Base-by-base conservation (phyloP, 2,329 filamentous ascomycete species). In the Botrytis sinoallii region DNA sequence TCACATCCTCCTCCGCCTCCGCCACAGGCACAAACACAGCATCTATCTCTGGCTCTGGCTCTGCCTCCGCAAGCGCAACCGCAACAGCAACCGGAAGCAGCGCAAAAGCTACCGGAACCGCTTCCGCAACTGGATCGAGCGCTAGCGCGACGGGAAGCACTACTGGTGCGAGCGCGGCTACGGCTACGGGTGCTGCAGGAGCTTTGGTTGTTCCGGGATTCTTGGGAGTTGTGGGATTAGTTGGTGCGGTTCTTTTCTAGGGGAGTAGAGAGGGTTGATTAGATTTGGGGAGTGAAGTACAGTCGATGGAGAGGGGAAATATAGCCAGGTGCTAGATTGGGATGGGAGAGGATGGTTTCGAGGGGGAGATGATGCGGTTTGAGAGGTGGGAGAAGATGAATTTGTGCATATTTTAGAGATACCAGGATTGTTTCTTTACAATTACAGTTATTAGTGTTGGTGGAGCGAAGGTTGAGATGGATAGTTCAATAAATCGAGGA, bases 161-260 rank as follows among this genome's bases (percentile, higher is more conserved):
- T 6, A 20, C 40, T 20, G 29, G 25, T 12, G 71, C 71, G 7
- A 69, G 64, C 44, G 52, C 4, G 10, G 18, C n/a, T 20, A 25
- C 61, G n/a, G 40, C 48, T 2, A 35, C 16, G n/a, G 48, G 42
- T 42, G 52, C 32, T 69, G 52, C 55, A 7, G 71, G 35, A 12
- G 25, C 40, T 20, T 52, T 72, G 55, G 25, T 40, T 22, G 25
- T 69, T 69, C 71, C 71, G 9, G 71, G 63, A 48, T 68, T 72
- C 10, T 29, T 72, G 42, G 71, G 32, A 9, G 14, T 52, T 20
- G 42, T 61, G 12, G 70, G 55, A n/a, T n/a, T 67, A 0, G 32
- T 68, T 25, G 63, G 48, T 61, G 63, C 48, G 25, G 55, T 69
- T 52, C 40, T 69, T 32, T 35, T 69, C 2, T 60, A 69, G 25